Base-by-base conservation (phyloP, 495 filamentous ascomycete species). In the Penicillium alfredii region DNA sequence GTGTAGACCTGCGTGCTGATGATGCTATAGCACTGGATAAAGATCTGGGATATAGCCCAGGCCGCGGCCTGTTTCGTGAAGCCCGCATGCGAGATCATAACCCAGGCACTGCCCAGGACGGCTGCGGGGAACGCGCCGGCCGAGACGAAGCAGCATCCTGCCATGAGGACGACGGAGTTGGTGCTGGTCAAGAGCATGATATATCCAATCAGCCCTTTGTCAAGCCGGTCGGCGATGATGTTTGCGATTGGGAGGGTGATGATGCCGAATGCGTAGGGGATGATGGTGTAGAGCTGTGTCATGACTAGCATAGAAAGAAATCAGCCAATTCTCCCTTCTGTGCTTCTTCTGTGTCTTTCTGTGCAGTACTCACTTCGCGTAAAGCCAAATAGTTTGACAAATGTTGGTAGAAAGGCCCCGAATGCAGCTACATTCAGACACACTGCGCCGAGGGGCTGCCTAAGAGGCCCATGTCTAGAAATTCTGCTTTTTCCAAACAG, bases 181-280 rank as follows among this genome's bases (percentile, higher is more conserved):
- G 32, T 34, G 20, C 32, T 34, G n/a, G 32, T 19, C 3, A 34
- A 12, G 9, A 34, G 32, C n/a, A 34, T 8, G 20, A 34, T 34
- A 20, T 34, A 34, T 16, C 32, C 32, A 8, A 34, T 34, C n/a
- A 34, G 32, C 32, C 16, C 20, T 23, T 34, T 34, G 17, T 34
- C 17, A 16, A 19, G 20, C 5, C 32, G 32, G 20, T 34, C 32
- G 3, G 32, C 32, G n/a, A 34, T 11, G 12, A 34, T 20, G 9
- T 34, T 34, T 8, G 12, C 32, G 12, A 34, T 34, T 19, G 32
- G 32, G 16, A 34, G 32, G n/a, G 32, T 34, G 17, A 34, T 6
- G n/a, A 34, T 34, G 32, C 32, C 32, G 16, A 34, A 34, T 34
- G 32, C 32, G 7, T 34, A 34, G n/a, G 32, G 32, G 17, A 34